A percentile compares a stretch with the other conserved stretches of the same genome.
phyloP scores from a whole-genome alignment of 1,139 yeast genomes.

The Pichia sp. region DNA sequence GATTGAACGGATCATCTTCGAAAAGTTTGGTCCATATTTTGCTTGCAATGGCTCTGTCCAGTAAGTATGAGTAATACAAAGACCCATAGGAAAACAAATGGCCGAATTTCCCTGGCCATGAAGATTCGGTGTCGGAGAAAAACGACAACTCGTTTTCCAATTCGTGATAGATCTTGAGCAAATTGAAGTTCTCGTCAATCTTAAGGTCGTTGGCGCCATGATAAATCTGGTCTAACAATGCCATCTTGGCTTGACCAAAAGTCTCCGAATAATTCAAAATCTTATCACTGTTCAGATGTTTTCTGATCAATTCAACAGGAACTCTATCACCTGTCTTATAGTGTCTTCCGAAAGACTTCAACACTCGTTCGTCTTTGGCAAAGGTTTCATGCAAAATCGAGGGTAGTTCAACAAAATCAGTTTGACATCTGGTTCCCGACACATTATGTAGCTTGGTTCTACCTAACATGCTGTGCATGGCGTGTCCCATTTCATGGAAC shows the following conservation, averaged over 20 bases:
- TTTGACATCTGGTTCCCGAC: constrained; percentile 90
- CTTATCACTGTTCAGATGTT: constrained; percentile 44
- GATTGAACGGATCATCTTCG: constrained; percentile 56
- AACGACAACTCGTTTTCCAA: constrained; percentile 50
- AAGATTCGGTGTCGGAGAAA: constrained; percentile 56
- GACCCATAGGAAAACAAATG: constrained; percentile 93
- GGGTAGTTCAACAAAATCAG: constrained; percentile 95
- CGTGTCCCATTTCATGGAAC: constrained; percentile 99
- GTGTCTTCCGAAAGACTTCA: constrained; percentile 67
- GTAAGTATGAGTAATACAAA: constrained; percentile 82
- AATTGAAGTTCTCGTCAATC: constrained; percentile 31
- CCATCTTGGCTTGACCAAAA: constrained; percentile 84
- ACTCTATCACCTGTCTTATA: constrained; percentile 59
- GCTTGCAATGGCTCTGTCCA: constrained; percentile 90
- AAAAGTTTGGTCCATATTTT: constrained; percentile 76
- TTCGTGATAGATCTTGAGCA: constrained; percentile 55
- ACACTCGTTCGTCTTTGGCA: constrained; percentile 72
- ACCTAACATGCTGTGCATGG: constrained; percentile 96
- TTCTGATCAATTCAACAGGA: constrained; percentile 38
- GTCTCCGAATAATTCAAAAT: constrained; percentile 65
- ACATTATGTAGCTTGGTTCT: constrained; percentile 83
- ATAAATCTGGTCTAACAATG: constrained; percentile 74
- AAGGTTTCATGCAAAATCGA: constrained; percentile 92
- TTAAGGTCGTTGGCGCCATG: constrained; percentile 44
- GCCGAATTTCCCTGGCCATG: constrained; percentile 94